These are phyloP conservation scores for Russula emetica DNA, from an alignment of 768 basidiomycete genomes.

Conservation along the genomic window DNA sequence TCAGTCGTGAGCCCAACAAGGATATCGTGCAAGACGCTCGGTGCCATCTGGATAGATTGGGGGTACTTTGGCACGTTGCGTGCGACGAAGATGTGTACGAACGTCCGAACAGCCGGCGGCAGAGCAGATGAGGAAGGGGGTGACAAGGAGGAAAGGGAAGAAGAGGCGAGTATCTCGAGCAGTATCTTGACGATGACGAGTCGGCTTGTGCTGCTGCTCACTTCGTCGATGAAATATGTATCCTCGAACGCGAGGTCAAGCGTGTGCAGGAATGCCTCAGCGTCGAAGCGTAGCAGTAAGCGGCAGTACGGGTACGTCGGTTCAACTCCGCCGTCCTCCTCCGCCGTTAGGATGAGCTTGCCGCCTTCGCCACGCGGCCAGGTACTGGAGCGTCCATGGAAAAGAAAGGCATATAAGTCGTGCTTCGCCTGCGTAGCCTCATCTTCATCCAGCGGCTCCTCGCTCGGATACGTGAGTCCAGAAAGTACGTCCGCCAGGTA, in stretches of 20 bases:
- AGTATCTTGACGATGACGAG: constrained; percentile 80
- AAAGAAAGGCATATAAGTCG: constrained; percentile 76
- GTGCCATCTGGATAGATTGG: constrained; percentile 61
- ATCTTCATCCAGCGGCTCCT: constrained; percentile 58
- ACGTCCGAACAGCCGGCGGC: constrained; percentile 61
- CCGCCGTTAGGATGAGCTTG: constrained; percentile 67
- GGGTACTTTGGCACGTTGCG: constrained; percentile 96
- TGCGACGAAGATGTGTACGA: constrained; percentile 93
- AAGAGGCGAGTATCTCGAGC: constrained; percentile 58
- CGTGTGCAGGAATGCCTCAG: constrained; percentile 90
- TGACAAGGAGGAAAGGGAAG: neutral
- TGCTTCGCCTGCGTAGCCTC: constrained; percentile 68
- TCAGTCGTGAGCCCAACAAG: constrained; percentile 76
- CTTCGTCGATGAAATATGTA: constrained; percentile 75
- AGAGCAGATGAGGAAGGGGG: constrained; percentile 45
- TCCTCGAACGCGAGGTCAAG: constrained; percentile 96
- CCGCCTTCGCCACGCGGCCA: constrained; percentile 77
- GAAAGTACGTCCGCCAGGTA: constrained; percentile 79
- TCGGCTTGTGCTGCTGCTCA: constrained; percentile 56
- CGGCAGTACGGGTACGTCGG: constrained; percentile 89
- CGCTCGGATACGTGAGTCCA: constrained; percentile 84
- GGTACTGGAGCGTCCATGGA: constrained; percentile 70
- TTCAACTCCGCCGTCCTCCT: constrained; percentile 69
- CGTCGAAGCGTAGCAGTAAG: constrained; percentile 78
- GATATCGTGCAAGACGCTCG: constrained; percentile 66